phyloP scores from a whole-genome alignment of 208 protist species.

The Wallacemonas sp. region DNA sequence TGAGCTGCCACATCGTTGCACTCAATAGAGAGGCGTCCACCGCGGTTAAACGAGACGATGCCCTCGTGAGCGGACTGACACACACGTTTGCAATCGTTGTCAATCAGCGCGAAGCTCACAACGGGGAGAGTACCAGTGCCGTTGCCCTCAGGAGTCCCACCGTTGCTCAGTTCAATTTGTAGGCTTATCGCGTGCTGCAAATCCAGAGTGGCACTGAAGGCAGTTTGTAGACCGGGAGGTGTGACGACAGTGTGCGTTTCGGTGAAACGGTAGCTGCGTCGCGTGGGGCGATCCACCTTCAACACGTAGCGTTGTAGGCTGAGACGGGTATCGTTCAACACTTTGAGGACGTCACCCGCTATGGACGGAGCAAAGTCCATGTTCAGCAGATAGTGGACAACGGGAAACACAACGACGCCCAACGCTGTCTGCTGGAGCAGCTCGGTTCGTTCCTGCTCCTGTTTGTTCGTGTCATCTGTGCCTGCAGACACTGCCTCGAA shows the following conservation, averaged over 20 bases:
- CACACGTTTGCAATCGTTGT: slow-evolving; percentile 26
- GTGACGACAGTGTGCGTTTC: slow-evolving; percentile 64
- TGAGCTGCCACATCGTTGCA: slow-evolving; percentile 15
- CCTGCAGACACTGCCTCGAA: slow-evolving; percentile 46
- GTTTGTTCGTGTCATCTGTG: slow-evolving; percentile 18
- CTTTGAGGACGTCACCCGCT: slow-evolving; percentile 48
- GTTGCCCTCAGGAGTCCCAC: not conserved
- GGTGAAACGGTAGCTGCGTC: slow-evolving; percentile 23
- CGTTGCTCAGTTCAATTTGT: slow-evolving; percentile 10
- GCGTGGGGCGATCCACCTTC: not conserved
- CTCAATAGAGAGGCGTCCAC: slow-evolving; percentile 31
- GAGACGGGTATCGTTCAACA: slow-evolving; percentile 57
- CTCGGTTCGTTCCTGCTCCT: slow-evolving; percentile 9
- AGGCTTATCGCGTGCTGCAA: slow-evolving; percentile 66
- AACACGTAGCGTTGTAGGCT: slow-evolving; percentile 35
- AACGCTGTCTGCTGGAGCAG: slow-evolving; percentile 67
- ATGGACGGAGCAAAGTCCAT: slow-evolving; percentile 56
- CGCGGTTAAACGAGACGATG: slow-evolving; percentile 23
- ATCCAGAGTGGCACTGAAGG: slow-evolving; percentile 41
- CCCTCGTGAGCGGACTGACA: slow-evolving; percentile 9
- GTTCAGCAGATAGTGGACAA: slow-evolving; percentile 72
- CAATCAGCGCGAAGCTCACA: slow-evolving; percentile 19
- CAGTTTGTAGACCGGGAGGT: slow-evolving; percentile 26
- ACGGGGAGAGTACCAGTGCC: not conserved
- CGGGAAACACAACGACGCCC: slow-evolving; percentile 77